Conservation (phyloP, 768 basidiomycete species). For the Podaxis rugospora region DNA sequence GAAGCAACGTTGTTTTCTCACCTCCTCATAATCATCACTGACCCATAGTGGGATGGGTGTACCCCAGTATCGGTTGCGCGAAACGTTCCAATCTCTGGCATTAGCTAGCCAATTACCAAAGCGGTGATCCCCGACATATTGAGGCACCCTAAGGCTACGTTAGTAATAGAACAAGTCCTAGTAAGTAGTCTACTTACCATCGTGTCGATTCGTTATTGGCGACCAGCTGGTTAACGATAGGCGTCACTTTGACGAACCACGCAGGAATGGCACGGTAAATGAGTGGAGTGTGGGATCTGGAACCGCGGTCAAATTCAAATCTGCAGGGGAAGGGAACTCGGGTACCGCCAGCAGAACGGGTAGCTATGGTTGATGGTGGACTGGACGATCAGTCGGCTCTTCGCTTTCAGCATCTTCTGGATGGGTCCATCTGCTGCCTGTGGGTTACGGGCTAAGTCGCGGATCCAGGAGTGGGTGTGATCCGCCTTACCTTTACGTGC, state of each 20-base stretch:
- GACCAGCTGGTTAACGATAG: conserved; percentile 82
- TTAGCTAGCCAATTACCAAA: conserved; percentile 98
- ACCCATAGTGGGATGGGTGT: conserved; percentile 97
- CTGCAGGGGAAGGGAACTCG: neutral
- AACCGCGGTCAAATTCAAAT: neutral
- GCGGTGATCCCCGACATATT: conserved; percentile 82
- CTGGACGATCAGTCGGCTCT: conserved; percentile 84
- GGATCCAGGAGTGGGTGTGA: neutral
- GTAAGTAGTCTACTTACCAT: conserved; percentile 51
- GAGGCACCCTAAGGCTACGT: conserved; percentile 72
- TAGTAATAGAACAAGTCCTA: neutral
- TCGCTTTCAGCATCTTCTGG: conserved; percentile 83
- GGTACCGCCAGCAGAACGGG: conserved; percentile 94
- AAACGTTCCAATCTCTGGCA: conserved; percentile 99
- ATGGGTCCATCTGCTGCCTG: conserved; percentile 93
- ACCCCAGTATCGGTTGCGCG: conserved; percentile 99
- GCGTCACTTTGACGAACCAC: conserved; percentile 92
- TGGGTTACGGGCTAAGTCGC: neutral
- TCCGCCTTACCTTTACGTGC: conserved; percentile 75
- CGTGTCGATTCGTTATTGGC: conserved; percentile 85
- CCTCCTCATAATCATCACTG: conserved; percentile 91
- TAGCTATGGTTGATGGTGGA: conserved; percentile 87
- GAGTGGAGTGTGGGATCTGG: conserved; percentile 89
- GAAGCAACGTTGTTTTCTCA: conserved; percentile 18
- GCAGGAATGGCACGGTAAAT: conserved; percentile 94